phyloP scores from a whole-genome alignment of 176 grass and related monocot genomes.

The Hordeum marinum region DNA sequence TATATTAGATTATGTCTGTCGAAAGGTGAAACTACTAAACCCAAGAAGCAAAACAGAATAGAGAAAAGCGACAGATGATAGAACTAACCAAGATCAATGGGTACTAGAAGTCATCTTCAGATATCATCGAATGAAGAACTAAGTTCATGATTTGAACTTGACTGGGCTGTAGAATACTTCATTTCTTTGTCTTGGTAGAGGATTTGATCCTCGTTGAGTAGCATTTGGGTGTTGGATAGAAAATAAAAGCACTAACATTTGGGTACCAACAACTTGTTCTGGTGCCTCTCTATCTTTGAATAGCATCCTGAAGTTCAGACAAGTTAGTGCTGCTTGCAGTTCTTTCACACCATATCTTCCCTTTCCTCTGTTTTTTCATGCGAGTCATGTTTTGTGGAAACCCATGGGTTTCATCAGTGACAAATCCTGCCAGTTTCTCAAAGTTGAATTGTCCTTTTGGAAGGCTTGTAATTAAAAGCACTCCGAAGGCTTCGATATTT shows the following conservation, averaged over 20 bases:
- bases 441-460: neutral
- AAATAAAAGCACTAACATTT: too few species aligned
- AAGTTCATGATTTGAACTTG: neutral
- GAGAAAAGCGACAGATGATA: neutral
- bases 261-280: neutral
- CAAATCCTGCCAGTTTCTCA: conserved; percentile 16
- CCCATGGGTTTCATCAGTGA: neutral
- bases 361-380: conserved; percentile 2
- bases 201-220: too few species aligned
- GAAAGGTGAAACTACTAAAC: neutral
- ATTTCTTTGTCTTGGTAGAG: too few species aligned
- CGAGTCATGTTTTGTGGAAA: neutral
- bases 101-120: neutral
- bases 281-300: neutral
- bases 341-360: neutral
- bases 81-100: neutral
- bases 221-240: neutral
- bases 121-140: neutral
- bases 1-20: neutral
- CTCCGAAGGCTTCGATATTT: conserved; percentile 2
- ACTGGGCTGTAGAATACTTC: neutral
- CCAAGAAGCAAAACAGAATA: neutral
- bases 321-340: neutral
- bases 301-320: neutral
- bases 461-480: neutral